These are phyloP conservation scores for Tremellales sp. DNA, from an alignment of 1,284 basidiomycete species.

Conservation along the genomic window DNA sequence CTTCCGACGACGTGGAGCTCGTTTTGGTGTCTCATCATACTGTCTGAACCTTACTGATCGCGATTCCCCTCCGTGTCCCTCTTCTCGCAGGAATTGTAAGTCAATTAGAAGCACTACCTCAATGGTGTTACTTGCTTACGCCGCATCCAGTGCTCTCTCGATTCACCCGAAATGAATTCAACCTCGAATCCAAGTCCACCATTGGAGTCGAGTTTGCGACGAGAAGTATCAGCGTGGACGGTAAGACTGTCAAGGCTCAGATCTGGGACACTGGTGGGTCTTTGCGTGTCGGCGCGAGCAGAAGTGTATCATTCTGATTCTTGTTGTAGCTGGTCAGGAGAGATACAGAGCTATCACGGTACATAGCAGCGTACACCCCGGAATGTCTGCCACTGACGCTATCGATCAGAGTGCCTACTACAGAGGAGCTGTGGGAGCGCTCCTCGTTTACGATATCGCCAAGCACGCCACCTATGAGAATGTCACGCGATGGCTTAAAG, in stretches of 20 bases:
- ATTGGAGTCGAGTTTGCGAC: constrained; percentile 99
- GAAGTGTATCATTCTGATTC: background rate
- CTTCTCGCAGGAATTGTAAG: no score
- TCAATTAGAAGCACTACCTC: no score
- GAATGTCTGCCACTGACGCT: no score
- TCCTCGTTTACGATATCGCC: constrained; percentile 89
- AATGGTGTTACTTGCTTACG: no score
- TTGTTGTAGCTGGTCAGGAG: constrained; percentile 80
- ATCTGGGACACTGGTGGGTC: constrained; percentile 95
- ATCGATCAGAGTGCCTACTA: no score
- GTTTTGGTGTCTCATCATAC: no score
- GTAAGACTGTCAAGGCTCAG: constrained; percentile 97
- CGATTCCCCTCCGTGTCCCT: no score
- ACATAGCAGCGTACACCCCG: no score
- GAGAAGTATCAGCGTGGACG: constrained; percentile 88
- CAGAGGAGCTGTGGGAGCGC: constrained; percentile 91
- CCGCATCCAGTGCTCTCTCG: constrained; percentile 70
- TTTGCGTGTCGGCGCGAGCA: constrained; percentile 1
- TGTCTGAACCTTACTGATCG: no score
- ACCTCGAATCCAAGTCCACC: constrained; percentile 96
- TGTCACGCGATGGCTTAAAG: constrained; percentile 97
- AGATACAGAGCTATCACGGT: constrained; percentile 99
- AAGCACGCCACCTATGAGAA: constrained; percentile 96
- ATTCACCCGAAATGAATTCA: constrained; percentile 99
- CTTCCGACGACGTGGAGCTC: no score